A percentile compares a stretch with the other conserved stretches of the same genome.
Evolutionary conservation across 192 early-diverging fungal genomes (phyloP).

Genomic region (Mycoemilia scoparia): DNA sequence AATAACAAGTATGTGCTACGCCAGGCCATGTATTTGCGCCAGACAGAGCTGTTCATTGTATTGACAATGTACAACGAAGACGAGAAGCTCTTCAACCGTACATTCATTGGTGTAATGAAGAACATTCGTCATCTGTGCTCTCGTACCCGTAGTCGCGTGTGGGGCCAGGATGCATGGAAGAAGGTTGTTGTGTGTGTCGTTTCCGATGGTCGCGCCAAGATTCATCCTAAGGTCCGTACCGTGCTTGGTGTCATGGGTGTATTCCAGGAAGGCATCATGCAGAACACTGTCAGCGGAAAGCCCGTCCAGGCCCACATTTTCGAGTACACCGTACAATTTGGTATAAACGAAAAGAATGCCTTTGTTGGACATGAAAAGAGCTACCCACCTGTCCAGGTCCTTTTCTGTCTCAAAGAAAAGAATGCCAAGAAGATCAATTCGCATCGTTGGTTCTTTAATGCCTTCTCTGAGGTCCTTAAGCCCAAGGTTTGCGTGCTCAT

Average conservation of each 20-base stretch:
- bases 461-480: slow-evolving; percentile 60
- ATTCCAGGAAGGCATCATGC: slow-evolving; percentile 53
- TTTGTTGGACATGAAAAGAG: slow-evolving; percentile 45
- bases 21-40: slow-evolving; percentile 45
- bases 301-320: slow-evolving; percentile 68
- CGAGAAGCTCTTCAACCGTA: slow-evolving; percentile 73
- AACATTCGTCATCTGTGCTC: slow-evolving; percentile 82
- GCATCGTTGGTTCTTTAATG: slow-evolving; percentile 94
- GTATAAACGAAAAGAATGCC: slow-evolving; percentile 43
- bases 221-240: slow-evolving; percentile 55
- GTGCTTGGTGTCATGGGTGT: slow-evolving; percentile 67
- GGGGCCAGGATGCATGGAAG: slow-evolving; percentile 77
- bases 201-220: slow-evolving; percentile 71
- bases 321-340: slow-evolving; percentile 74
- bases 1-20: slow-evolving; percentile 58
- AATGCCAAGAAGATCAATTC: slow-evolving; percentile 91
- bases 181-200: slow-evolving; percentile 89
- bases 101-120: slow-evolving; percentile 72
- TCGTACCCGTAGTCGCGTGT: slow-evolving; percentile 52
- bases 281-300: slow-evolving; percentile 45
- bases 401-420: slow-evolving; percentile 86
- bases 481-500: slow-evolving; percentile 81
- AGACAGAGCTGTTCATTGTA: slow-evolving; percentile 82
- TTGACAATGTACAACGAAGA: slow-evolving; percentile 91
- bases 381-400: slow-evolving; percentile 67